Evolutionary conservation across 306 rosid genomes (phyloP), one percentile per base, ranked within the genome.

Genomic region (barrel medic (Medicago truncatula)): DNA sequence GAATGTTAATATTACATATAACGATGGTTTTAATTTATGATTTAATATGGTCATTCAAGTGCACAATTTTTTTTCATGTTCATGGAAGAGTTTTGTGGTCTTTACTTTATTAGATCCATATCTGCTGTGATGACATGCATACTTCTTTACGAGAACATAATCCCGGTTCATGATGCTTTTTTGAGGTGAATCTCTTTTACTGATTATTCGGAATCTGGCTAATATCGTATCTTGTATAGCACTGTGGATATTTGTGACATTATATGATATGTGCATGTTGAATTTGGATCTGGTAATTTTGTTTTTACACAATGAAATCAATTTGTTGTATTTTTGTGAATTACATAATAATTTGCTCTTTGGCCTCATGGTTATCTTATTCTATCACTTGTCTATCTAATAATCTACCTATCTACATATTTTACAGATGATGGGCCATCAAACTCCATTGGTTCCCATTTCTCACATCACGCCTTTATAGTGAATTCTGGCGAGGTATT

Each of bases 221-320:
- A n/a, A 65, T 20, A 65, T 23, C 8, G 41, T 65, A 65, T 73
- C 12, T 78, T 50, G 21, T 36, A 63, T 61, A 67, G 7, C 9
- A 8, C 46, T 9, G 18, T n/a, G 25, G 18, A 0, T 28, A 3
- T 28, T 3, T 28, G 4, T 28, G 5, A 23, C 56, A 57, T 64
- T 31, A 14, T 31, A 28, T 28, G 67, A 61, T 61, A 13, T 61
- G 36, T 52, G 65, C 43, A 10, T 69, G 67, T 67, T n/a, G 25
- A 66, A 67, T 52, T 52, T 11, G 52, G 52, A 15, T 46, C n/a
- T 46, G 50, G n/a, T 46, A 46, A 43, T 13, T 43, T 2, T 43
- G 49, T 43, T 43, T 43, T 43, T 10, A 43, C 5, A 43, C 15
- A 10, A 43, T 43, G 49, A 43, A 43, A 43, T 46, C 15, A 46